Conservation (phyloP, 1,284 basidiomycete species). For the Marasmius sp. region DNA sequence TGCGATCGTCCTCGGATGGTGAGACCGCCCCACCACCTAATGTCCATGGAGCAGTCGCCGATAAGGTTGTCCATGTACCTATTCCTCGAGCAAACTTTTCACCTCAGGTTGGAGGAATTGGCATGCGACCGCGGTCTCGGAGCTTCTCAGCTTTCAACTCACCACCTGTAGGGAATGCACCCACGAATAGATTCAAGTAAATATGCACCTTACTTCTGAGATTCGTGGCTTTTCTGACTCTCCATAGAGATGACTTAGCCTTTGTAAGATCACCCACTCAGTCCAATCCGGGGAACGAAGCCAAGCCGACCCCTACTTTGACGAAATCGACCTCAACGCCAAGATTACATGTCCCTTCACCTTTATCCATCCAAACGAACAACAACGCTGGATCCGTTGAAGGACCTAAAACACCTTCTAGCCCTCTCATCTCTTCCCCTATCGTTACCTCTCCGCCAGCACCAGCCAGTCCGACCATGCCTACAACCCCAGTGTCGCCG, state of each 20-base stretch:
- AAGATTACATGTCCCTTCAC: conserved; percentile 43
- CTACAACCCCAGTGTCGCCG: neutral
- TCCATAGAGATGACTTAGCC: neutral
- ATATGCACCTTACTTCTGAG: conserved; percentile 29
- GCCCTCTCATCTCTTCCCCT: conserved; percentile 15
- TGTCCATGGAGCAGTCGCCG: neutral
- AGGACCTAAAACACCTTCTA: conserved; percentile 11
- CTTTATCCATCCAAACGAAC: conserved; percentile 48
- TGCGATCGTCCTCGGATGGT: neutral
- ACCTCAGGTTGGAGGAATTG: conserved; percentile 42
- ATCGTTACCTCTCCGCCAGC: conserved; percentile 14
- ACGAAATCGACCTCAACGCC: conserved; percentile 15
- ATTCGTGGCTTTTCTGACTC: neutral
- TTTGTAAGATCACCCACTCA: neutral
- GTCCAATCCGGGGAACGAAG: conserved; percentile 10
- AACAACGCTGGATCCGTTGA: conserved; percentile 18
- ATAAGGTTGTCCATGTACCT: conserved; percentile 9
- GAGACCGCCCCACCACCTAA: neutral
- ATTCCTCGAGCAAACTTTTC: conserved; percentile 64
- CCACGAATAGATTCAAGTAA: conserved; percentile 21
- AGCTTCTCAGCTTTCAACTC: conserved; percentile 72
- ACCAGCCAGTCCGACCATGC: conserved; percentile 14
- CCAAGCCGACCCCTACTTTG: conserved; percentile 11
- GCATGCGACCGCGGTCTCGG: conserved; percentile 60
- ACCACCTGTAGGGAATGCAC: conserved; percentile 26